phyloP scores from a whole-genome alignment of 176 grass and related monocot genomes.

The Triticum urartu region DNA sequence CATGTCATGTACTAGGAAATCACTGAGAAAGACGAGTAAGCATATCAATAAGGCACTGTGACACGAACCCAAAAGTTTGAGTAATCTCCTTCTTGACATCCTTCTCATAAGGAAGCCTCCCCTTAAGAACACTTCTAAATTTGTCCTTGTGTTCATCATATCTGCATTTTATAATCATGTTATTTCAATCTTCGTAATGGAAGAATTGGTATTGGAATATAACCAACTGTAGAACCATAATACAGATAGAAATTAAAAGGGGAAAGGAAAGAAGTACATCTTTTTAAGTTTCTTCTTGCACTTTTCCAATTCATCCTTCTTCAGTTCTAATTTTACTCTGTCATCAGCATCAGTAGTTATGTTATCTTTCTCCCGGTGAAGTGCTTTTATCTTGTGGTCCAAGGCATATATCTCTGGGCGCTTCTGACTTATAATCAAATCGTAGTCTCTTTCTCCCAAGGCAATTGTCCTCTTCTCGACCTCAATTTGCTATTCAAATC shows the following conservation, averaged over 20 bases:
- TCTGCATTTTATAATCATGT: conserved; percentile 54
- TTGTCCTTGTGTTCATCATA: conserved; percentile 58
- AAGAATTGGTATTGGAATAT: conserved; percentile 10
- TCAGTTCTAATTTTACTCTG: conserved; percentile 68
- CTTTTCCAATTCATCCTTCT: conserved; percentile 69
- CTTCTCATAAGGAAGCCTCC: conserved; percentile 50
- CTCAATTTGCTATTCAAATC: conserved; percentile 79
- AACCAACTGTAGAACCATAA: conserved; percentile 6
- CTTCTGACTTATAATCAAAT: conserved; percentile 63
- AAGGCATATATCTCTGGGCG: conserved; percentile 66
- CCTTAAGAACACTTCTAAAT: conserved; percentile 65
- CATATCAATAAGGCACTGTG: conserved; percentile 18
- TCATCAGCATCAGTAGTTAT: conserved; percentile 69
- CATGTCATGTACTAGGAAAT: conserved; percentile 19
- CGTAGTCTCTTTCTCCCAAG: conserved; percentile 67
- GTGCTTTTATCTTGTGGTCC: conserved; percentile 76
- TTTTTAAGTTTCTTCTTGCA: conserved; percentile 62
- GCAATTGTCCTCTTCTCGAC: conserved; percentile 69
- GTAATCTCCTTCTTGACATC: conserved; percentile 70
- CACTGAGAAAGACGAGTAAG: not conserved
- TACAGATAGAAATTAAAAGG: conserved; percentile 19
- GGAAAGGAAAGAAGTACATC: conserved; percentile 46
- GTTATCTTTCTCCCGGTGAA: conserved; percentile 67
- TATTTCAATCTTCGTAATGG: not conserved
- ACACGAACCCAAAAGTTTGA: conserved; percentile 61